Conservation (phyloP, 148 eudicot genomes). For the Diospyros lotus region DNA sequence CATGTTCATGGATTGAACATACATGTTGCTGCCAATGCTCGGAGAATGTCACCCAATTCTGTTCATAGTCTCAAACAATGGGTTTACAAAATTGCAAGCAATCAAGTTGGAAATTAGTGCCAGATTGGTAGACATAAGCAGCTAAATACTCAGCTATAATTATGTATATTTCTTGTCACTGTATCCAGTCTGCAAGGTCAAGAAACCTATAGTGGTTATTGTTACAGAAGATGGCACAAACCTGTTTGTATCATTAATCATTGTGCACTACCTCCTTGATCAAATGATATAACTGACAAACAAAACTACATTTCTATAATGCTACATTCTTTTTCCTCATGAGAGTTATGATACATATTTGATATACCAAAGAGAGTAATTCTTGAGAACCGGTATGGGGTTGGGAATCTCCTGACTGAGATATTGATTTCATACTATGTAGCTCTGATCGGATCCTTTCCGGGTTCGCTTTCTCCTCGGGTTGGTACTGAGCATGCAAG, state of each 20-base stretch:
- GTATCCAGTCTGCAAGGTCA: no score
- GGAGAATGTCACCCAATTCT: no score
- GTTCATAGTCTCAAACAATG: background rate
- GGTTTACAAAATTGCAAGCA: background rate
- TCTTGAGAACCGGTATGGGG: background rate
- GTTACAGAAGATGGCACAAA: no score
- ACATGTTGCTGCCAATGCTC: background rate
- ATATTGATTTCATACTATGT: conserved; percentile 38
- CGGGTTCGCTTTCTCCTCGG: conserved; percentile 58
- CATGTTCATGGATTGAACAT: background rate
- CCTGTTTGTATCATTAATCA: no score
- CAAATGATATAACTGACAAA: no score
- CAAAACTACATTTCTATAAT: background rate
- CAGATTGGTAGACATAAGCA: background rate
- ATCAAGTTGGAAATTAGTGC: no score
- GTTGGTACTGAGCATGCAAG: conserved; percentile 50
- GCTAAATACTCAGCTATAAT: background rate
- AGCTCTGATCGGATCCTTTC: conserved; percentile 46
- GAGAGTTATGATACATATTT: background rate
- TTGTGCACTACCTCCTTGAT: no score
- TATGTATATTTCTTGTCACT: background rate
- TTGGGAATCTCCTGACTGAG: background rate
- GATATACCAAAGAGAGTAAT: background rate
- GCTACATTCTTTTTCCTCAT: background rate
- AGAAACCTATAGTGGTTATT: no score